Conservation (phyloP, 306 rosid genomes). For the Hippophae gyantsensis region DNA sequence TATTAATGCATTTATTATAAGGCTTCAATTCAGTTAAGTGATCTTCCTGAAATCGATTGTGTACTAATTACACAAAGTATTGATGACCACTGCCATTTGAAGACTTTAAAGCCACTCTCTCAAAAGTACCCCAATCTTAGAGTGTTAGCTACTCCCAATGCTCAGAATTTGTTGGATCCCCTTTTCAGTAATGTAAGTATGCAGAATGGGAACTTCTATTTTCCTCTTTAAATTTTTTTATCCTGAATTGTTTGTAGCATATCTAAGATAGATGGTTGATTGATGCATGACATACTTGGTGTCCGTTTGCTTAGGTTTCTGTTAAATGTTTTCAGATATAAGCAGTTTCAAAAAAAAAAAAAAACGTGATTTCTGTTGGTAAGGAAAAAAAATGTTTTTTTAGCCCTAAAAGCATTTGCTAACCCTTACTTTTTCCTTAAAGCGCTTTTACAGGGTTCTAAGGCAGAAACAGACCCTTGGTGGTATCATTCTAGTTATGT, state of each 20-base stretch:
- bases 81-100: constrained; percentile 97
- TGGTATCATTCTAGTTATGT: too few species aligned
- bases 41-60: constrained; percentile 81
- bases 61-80: constrained; percentile 84
- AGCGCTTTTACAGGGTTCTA: too few species aligned
- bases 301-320: too few species aligned
- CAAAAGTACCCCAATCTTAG: constrained; percentile 48
- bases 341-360: too few species aligned
- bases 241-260: not conserved
- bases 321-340: too few species aligned
- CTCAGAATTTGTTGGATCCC: constrained; percentile 63
- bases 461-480: too few species aligned
- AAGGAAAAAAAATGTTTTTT: too few species aligned
- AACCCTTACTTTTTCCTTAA: too few species aligned
- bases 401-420: too few species aligned
- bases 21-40: constrained; percentile 62
- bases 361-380: too few species aligned
- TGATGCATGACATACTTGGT: not conserved
- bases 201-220: not conserved
- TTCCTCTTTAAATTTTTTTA: not conserved
- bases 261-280: not conserved
- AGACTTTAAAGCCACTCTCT: constrained; percentile 68
- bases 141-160: constrained; percentile 81
- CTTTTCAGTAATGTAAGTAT: constrained; percentile 68
- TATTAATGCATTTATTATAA: constrained; percentile 17